Evolutionary conservation across 2,329 filamentous ascomycete species (phyloP).

Genomic region (Calonectria fujianensis): DNA sequence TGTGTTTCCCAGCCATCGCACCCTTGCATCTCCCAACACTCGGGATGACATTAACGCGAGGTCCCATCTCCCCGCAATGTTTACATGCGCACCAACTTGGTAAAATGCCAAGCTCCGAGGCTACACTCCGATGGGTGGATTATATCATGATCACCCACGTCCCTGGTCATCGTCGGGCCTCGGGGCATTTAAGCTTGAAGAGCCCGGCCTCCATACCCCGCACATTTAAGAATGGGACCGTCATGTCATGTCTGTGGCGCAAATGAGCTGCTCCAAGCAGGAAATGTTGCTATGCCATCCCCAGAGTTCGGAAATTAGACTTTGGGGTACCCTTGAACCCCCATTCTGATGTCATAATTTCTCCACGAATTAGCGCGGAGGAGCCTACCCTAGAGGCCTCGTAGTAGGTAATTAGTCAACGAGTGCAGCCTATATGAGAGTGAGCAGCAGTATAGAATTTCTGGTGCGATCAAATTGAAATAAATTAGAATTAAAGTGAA

Average conservation of each 20-base stretch:
- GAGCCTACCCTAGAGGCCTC: not conserved
- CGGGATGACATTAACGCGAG: constrained; percentile 37
- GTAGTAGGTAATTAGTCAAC: not conserved
- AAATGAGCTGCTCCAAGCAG: constrained; percentile 7
- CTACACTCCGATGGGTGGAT: constrained; percentile 28
- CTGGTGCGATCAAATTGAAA: not conserved
- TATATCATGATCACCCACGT: constrained; percentile 3
- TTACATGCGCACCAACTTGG: constrained; percentile 28
- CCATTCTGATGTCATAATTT: constrained; percentile 14
- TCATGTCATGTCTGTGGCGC: constrained; percentile 1
- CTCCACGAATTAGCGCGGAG: constrained; percentile 32
- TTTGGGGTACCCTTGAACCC: constrained; percentile 1
- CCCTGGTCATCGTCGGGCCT: constrained; percentile 29
- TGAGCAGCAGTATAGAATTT: not conserved
- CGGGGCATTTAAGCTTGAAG: constrained; percentile 30
- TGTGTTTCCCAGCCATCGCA: constrained; percentile 7
- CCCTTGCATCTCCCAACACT: constrained; percentile 22
- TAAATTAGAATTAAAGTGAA: no score
- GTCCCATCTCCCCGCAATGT: constrained; percentile 9
- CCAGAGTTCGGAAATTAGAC: constrained; percentile 30
- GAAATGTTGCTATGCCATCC: constrained; percentile 6
- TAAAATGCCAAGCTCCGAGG: constrained; percentile 12
- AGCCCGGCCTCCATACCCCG: constrained; percentile 27
- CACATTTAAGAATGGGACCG: not conserved
- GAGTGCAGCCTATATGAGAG: not conserved